Evolutionary conservation across 1,139 yeast genomes (phyloP).

Genomic region (Tardiomyces blankii): DNA sequence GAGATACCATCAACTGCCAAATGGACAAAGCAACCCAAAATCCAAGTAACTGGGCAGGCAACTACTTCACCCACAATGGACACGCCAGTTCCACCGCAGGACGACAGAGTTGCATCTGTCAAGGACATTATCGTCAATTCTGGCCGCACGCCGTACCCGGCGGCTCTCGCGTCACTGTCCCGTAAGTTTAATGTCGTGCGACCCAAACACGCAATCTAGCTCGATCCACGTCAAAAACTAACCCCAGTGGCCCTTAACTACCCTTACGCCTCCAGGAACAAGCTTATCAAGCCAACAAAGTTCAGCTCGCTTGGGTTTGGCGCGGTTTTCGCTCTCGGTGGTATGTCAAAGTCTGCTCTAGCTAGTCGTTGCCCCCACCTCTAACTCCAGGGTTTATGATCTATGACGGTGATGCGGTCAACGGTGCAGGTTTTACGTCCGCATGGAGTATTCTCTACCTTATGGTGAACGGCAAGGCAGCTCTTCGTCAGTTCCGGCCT

Average conservation of each 20-base stretch:
- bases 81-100: neutral
- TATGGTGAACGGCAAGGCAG: constrained; percentile 59
- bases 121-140: neutral
- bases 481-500: constrained; percentile 34
- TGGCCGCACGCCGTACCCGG: neutral
- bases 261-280: neutral
- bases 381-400: constrained; percentile 40
- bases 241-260: neutral
- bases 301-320: constrained; percentile 39
- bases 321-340: constrained; percentile 63
- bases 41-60: too few species aligned
- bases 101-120: neutral
- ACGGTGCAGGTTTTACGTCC: constrained; percentile 79
- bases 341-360: constrained; percentile 18
- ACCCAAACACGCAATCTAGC: too few species aligned
- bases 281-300: neutral
- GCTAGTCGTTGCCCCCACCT: too few species aligned
- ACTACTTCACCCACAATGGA: too few species aligned
- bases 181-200: neutral
- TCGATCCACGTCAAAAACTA: neutral
- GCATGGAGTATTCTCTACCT: constrained; percentile 82
- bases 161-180: neutral
- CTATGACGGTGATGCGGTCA: constrained; percentile 65
- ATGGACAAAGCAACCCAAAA: too few species aligned
- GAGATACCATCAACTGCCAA: too few species aligned